Evolutionary conservation across 2,329 filamentous ascomycete genomes (phyloP).

Genomic region (Gliomastix tumulicola): DNA sequence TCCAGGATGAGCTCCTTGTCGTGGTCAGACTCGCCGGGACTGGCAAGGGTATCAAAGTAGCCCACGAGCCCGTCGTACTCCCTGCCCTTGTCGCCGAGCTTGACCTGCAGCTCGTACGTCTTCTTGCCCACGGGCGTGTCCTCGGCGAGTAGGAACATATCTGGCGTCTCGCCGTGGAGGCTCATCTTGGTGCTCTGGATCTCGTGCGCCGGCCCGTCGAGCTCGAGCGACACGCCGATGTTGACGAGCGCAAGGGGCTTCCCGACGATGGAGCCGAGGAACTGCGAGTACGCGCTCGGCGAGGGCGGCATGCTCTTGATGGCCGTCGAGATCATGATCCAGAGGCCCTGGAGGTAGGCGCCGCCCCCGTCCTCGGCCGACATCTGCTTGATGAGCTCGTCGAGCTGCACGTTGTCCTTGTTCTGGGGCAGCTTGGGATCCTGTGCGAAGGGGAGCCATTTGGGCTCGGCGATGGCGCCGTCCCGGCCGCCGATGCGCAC

Average conservation of each 20-base stretch:
- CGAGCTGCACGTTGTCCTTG: conserved; percentile 16
- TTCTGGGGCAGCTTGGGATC: conserved; percentile 4
- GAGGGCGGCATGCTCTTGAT: conserved; percentile 14
- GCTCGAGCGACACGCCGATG: conserved; percentile 28
- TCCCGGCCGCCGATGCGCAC: conserved; percentile 24
- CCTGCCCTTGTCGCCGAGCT: conserved; percentile 24
- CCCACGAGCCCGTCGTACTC: conserved; percentile 29
- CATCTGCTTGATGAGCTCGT: conserved; percentile 15
- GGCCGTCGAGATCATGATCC: conserved; percentile 25
- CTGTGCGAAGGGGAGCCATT: conserved; percentile 26
- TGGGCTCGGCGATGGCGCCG: conserved; percentile 9
- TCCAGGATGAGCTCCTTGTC: conserved; percentile 13
- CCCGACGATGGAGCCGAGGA: conserved; percentile 25
- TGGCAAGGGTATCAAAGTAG: conserved; percentile 26
- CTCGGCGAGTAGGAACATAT: too few relatives aligned
- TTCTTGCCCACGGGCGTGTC: too few relatives aligned
- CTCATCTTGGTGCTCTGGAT: not conserved
- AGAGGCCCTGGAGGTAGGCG: conserved; percentile 22
- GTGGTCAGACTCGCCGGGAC: too few relatives aligned
- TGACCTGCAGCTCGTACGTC: conserved; percentile 11
- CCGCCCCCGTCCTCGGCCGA: conserved; percentile 5
- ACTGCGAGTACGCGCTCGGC: conserved; percentile 26
- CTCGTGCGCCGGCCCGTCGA: conserved; percentile 9
- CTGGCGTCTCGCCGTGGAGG: not conserved
- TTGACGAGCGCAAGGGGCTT: conserved; percentile 33